Conservation (phyloP, 176 grass and related monocot species). For the Typha latifolia region DNA sequence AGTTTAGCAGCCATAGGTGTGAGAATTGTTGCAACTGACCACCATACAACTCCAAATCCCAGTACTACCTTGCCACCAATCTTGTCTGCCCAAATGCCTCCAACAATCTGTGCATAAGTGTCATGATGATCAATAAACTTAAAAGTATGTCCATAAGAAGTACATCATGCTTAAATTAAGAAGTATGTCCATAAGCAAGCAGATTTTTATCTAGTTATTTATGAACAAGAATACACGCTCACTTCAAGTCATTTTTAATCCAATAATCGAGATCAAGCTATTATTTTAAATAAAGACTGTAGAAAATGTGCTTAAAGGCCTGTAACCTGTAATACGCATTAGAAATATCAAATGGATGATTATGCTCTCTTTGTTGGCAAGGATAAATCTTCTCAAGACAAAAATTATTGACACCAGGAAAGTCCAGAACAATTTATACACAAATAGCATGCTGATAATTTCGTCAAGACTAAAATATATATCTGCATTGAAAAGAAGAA, state of each 20-base stretch:
- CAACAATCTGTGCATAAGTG: slow-evolving; percentile 58
- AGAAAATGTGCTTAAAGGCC: background rate
- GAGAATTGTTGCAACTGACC: slow-evolving; percentile 85
- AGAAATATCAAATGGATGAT: too few relatives aligned
- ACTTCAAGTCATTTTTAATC: background rate
- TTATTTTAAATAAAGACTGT: background rate
- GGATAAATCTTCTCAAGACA: too few relatives aligned
- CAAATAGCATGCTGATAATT: too few relatives aligned
- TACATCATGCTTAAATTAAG: background rate
- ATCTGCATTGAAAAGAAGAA: too few relatives aligned
- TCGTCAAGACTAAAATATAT: too few relatives aligned
- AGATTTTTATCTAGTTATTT: background rate
- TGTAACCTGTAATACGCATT: background rate
- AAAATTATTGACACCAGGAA: too few relatives aligned
- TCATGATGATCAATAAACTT: background rate
- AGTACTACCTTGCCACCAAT: slow-evolving; percentile 87
- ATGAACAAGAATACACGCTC: background rate
- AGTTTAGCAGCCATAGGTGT: slow-evolving; percentile 87
- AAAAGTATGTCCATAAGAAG: background rate
- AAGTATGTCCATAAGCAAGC: background rate
- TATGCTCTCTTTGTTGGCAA: too few relatives aligned
- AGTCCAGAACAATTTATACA: too few relatives aligned
- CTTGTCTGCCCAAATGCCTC: slow-evolving; percentile 91
- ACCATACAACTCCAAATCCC: slow-evolving; percentile 92
- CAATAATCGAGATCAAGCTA: background rate